Base-by-base conservation (phyloP, 768 basidiomycete genomes). In the Lactifluus echinatus region DNA sequence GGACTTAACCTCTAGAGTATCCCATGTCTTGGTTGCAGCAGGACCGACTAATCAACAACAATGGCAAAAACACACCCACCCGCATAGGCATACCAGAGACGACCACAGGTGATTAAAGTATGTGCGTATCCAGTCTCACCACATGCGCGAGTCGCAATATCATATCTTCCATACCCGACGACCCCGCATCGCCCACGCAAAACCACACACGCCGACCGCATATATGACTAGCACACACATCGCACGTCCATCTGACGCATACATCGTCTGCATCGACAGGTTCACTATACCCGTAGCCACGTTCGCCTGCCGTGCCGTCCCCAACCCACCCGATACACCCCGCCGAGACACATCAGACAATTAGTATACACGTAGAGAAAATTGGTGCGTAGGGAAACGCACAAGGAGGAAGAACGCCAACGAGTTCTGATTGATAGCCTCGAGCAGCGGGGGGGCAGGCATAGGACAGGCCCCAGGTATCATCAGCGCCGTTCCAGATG, bases 211-310 rank as follows among this genome's bases (percentile, higher is more conserved):
- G 1, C 69, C 74, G 8, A 79, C 71, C 2, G 81, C 73, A 68
- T 97, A 97, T 5, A 65, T 66, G 4, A 71, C 61, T 10, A 97
- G 69, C 37, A 93, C 77, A 5, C 72, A 54, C 75, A 94, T 76
- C 6, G 89, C 84, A 34, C 71, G 63, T 34, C 57, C 44, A 55
- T 84, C 74, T 1, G 77, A 71, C 24, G 77, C 76, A 65, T 93
- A 90, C 83, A 98, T 93, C 8, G 93, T 97, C 61, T 72, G 70
- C 57, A 94, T 76, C 0, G 79, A 75, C 34, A 97, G 63, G 67
- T 97, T 99, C 60, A 94, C 74, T 12, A 89, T 62, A 0, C 95
- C 95, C 0, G 95, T 99, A 31, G 79, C 68, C 0, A 95, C 72
- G 67, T 98, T 98, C 0, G 93, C 90, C 93, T 95, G 60, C 19